phyloP scores from a whole-genome alignment of 73 alveolate species.

The Uronychia binucleata region DNA sequence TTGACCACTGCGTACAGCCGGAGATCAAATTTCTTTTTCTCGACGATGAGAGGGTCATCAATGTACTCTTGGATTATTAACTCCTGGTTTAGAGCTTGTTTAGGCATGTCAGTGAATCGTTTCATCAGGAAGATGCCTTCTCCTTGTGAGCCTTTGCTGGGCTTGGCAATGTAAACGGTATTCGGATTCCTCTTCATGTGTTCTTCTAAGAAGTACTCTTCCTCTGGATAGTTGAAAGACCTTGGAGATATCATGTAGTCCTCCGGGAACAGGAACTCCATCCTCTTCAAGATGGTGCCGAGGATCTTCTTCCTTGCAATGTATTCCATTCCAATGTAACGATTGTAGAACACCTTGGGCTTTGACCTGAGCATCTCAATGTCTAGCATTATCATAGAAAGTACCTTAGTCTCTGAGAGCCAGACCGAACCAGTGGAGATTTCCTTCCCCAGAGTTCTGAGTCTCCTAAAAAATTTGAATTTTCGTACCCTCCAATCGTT shows the following conservation, averaged over 20 bases:
- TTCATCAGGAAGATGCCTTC: constrained; percentile 52
- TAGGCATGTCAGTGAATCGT: constrained; percentile 12
- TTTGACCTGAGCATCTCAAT: constrained; percentile 14
- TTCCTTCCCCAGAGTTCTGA: constrained; percentile 12
- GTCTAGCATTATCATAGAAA: too few relatives aligned
- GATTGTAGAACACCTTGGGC: constrained; percentile 11
- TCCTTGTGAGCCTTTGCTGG: constrained; percentile 55
- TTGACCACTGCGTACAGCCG: constrained; percentile 67
- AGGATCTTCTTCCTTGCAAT: constrained; percentile 9
- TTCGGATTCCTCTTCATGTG: constrained; percentile 46
- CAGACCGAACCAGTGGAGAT: constrained; percentile 26
- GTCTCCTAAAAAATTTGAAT: constrained; percentile 7
- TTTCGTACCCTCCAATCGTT: constrained; percentile 2
- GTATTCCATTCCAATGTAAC: constrained; percentile 8
- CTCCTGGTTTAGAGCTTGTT: constrained; percentile 11
- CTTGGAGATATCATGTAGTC: constrained; percentile 73
- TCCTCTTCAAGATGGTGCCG: constrained; percentile 58
- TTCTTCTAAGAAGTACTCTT: constrained; percentile 63
- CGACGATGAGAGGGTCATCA: constrained; percentile 66
- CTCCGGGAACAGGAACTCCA: constrained; percentile 77
- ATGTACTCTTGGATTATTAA: constrained; percentile 71
- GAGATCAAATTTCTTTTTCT: constrained; percentile 74
- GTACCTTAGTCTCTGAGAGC: constrained; percentile 25
- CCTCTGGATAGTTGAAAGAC: constrained; percentile 76
- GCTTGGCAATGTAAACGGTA: constrained; percentile 49